Evolutionary conservation across 2,329 filamentous ascomycete genomes (phyloP).

Genomic region (Trichoderma sp.): DNA sequence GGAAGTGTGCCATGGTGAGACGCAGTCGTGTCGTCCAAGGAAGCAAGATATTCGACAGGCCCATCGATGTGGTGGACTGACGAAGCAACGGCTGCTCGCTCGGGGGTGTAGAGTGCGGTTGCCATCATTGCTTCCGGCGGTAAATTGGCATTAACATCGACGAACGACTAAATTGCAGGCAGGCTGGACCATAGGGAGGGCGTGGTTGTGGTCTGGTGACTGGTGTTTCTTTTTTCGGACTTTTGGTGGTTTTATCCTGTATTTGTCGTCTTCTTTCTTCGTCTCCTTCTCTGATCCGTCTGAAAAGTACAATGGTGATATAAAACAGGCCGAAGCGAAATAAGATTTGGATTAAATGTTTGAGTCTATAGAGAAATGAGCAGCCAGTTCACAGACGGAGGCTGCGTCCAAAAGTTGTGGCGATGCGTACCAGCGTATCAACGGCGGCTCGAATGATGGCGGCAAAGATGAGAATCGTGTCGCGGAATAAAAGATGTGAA

Average conservation of each 20-base stretch:
- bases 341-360: constrained; percentile 29
- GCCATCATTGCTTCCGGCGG: constrained; percentile 52
- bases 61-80: constrained; percentile 36
- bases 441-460: constrained; percentile 17
- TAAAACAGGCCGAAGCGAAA: constrained; percentile 28
- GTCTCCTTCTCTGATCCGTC: background rate
- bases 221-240: constrained; percentile 3
- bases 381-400: background rate
- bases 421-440: constrained; percentile 27
- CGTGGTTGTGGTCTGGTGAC: constrained; percentile 2
- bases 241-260: background rate
- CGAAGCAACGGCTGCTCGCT: constrained; percentile 41
- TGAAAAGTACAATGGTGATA: constrained; percentile 17
- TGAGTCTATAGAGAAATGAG: constrained; percentile 27
- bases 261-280: background rate
- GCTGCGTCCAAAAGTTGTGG: constrained; percentile 17
- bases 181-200: constrained; percentile 47
- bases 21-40: constrained; percentile 31
- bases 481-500: constrained; percentile 30
- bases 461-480: constrained; percentile 31
- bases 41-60: constrained; percentile 35
- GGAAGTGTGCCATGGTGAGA: constrained; percentile 38
- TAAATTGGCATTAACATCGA: constrained; percentile 53
- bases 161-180: constrained; percentile 44
- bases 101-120: constrained; percentile 45